Evolutionary conservation across 2,329 filamentous ascomycete genomes (phyloP), one percentile per base, ranked within the genome.

Genomic region (Beauveria australis): DNA sequence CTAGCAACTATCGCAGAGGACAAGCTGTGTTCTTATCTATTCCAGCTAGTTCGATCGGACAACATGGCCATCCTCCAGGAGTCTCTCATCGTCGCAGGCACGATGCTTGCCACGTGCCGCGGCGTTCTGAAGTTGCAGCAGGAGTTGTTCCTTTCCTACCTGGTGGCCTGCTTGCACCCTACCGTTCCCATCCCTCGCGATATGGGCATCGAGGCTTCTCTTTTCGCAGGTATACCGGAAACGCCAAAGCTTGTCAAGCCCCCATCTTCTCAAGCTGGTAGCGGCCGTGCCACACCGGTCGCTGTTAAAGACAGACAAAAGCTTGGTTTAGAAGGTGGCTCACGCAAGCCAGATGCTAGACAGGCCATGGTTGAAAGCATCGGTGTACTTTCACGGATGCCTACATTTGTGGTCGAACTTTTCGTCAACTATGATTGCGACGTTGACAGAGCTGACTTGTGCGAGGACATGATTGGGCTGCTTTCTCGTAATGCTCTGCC

Each of bases 391-490:
- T 90, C 92, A 43, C 84, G 95, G 47, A 96, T 99, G 79, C 92
- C 94, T 0, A 92, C 87, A 47, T 99, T 95, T 70, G 92, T 97
- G 85, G 86, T 89, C 12, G 95, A 99, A 73, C 81, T 99, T 8
- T 99, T 97, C 71, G 86, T 97, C 74, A 99, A 99, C 73, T 99
- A 97, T 71, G 94, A 99, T 73, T 99, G 93, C 69, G 92, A 97
- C 69, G 87, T 91, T 57, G 91, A 99, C 70, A 85, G 92, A 54
- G 88, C 87, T 56, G 94, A 99, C 75, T 77, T 99, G 5, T 99
- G 94, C 69, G 90, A 96, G 76, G 95, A 99, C 70, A 89, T 97
- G 83, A 86, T 99, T 63, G 93, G 94, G 0, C 81, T 99, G 40
- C 78, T 99, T 18, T 93, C 94, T 22, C 85, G 94, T 62, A 99